phyloP scores from a whole-genome alignment of 371 early-diverging fungal species.

The Lichtheimia ornata region DNA sequence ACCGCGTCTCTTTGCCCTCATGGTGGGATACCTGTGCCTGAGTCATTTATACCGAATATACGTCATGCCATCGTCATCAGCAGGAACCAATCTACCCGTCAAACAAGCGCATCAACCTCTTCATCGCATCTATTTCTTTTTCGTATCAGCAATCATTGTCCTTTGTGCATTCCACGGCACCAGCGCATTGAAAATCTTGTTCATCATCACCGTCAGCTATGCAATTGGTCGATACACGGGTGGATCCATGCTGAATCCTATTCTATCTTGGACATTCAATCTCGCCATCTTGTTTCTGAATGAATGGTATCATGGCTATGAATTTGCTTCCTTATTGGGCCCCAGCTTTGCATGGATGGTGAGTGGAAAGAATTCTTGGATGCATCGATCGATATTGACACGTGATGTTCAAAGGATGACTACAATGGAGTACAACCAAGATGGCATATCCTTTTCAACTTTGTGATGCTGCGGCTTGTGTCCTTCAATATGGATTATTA shows the following conservation, averaged over 20 bases:
- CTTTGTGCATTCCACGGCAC: constrained; percentile 55
- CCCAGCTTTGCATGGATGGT: constrained; percentile 71
- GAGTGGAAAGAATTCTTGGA: constrained; percentile 11
- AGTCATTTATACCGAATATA: constrained; percentile 44
- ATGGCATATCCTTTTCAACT: constrained; percentile 92
- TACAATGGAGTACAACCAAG: constrained; percentile 67
- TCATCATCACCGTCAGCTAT: constrained; percentile 65
- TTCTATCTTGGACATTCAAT: constrained; percentile 79
- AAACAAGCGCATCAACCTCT: constrained; percentile 33
- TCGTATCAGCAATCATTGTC: constrained; percentile 65
- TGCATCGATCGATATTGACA: neutral
- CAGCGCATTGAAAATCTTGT: constrained; percentile 71
- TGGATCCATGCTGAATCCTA: constrained; percentile 60
- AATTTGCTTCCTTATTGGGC: constrained; percentile 56
- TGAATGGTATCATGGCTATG: constrained; percentile 72
- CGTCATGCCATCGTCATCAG: neutral
- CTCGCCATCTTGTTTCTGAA: constrained; percentile 76
- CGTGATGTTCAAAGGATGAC: constrained; percentile 43
- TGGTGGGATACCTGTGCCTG: constrained; percentile 47
- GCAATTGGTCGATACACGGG: constrained; percentile 54
- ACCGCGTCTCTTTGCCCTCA: constrained; percentile 58
- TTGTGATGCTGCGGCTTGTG: constrained; percentile 86
- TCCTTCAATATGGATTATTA: constrained; percentile 93
- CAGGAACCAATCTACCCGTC: constrained; percentile 13
- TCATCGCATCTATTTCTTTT: constrained; percentile 45